phyloP scores from a whole-genome alignment of 257 asterid species.

The Petunia axillaris region DNA sequence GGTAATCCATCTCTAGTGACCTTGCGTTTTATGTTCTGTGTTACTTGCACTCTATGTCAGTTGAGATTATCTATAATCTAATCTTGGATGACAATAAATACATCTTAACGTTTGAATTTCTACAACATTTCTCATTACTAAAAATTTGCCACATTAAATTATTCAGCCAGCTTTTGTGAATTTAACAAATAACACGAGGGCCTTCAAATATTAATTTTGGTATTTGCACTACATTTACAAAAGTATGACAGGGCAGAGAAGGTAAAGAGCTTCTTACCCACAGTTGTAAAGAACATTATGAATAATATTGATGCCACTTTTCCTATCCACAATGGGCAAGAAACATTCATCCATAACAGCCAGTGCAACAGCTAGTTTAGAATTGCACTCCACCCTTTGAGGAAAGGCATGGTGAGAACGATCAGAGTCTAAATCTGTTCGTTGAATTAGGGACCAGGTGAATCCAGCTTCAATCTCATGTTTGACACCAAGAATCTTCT shows the following conservation, averaged over 20 bases:
- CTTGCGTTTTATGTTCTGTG: background rate
- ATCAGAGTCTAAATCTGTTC: slow-evolving; percentile 67
- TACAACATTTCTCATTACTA: background rate
- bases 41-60: background rate
- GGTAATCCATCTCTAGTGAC: background rate
- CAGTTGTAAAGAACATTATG: slow-evolving; percentile 81
- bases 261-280: slow-evolving; percentile 67
- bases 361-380: slow-evolving; percentile 89
- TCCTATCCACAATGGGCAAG: slow-evolving; percentile 85
- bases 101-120: background rate
- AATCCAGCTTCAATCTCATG: slow-evolving; percentile 87
- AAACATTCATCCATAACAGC: slow-evolving; percentile 94
- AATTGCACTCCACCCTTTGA: slow-evolving; percentile 88
- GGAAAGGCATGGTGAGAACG: slow-evolving; percentile 59
- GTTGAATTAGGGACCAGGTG: slow-evolving; percentile 92
- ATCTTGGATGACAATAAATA: background rate
- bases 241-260: background rate
- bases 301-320: slow-evolving; percentile 84
- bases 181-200: background rate
- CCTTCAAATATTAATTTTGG: background rate
- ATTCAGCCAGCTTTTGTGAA: background rate
- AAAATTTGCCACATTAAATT: background rate
- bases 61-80: slow-evolving; percentile 1
- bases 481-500: slow-evolving; percentile 82
- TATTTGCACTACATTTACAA: slow-evolving; percentile 19